phyloP scores from a whole-genome alignment of 305 asterid species.

The Rubia tinctorum region DNA sequence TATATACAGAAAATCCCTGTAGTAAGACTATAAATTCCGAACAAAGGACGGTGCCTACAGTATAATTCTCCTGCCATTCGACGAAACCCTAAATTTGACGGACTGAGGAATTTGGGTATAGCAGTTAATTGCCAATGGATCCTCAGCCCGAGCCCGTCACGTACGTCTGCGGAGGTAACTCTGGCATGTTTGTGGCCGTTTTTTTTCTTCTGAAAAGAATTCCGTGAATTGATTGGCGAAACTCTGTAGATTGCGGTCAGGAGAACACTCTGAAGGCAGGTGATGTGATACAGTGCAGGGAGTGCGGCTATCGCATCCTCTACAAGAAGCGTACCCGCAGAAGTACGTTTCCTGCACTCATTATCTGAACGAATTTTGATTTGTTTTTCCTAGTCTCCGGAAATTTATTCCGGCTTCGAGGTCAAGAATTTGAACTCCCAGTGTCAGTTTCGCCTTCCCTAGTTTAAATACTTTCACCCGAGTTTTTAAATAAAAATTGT shows the following conservation, averaged over 20 bases:
- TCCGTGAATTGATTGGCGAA: background rate
- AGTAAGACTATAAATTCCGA: too few species aligned
- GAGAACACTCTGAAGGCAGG: slow-evolving; percentile 79
- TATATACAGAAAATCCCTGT: too few species aligned
- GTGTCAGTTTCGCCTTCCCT: too few species aligned
- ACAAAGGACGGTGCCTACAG: too few species aligned
- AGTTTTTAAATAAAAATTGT: too few species aligned
- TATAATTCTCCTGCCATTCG: background rate
- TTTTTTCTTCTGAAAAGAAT: background rate
- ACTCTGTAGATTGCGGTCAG: slow-evolving; percentile 74
- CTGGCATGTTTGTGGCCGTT: background rate
- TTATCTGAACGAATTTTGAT: background rate
- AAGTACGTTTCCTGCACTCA: slow-evolving; percentile 32
- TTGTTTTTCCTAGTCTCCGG: background rate
- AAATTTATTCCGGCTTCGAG: background rate
- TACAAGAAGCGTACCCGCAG: slow-evolving; percentile 94
- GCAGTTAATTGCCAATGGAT: slow-evolving; percentile 44
- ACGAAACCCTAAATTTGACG: background rate
- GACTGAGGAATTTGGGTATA: too few species aligned
- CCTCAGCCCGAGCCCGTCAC: slow-evolving; percentile 80
- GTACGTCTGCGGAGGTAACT: slow-evolving; percentile 78
- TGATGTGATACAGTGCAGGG: slow-evolving; percentile 91
- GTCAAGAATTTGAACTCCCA: too few species aligned
- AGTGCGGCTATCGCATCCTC: slow-evolving; percentile 86
- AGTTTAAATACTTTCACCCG: too few species aligned